Conservation (phyloP, 1,284 basidiomycete species). For the Ustilago nuda region DNA sequence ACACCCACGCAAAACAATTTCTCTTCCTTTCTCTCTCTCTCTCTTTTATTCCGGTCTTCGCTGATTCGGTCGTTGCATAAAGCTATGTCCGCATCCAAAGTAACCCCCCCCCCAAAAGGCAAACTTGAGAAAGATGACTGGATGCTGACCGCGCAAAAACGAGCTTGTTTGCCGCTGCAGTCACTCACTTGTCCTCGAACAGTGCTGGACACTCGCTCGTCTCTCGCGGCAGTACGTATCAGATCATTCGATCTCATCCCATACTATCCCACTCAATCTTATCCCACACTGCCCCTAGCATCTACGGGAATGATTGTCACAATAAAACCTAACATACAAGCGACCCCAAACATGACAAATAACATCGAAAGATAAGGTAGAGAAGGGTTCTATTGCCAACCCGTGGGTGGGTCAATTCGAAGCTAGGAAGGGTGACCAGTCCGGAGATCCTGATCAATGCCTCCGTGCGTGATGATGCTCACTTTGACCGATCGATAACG, state of each 20-base stretch:
- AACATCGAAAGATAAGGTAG: background rate
- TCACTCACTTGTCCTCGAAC: background rate
- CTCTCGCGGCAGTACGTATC: background rate
- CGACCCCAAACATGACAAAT: background rate
- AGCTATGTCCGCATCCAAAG: conserved; percentile 1
- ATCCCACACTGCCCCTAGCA: background rate
- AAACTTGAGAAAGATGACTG: conserved; percentile 12
- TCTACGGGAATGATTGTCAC: background rate
- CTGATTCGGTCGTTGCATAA: background rate
- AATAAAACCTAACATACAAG: background rate
- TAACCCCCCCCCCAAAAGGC: conserved; percentile 1
- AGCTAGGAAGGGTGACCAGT: conserved; percentile 15
- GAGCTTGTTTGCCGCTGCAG: background rate
- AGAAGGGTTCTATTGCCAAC: background rate
- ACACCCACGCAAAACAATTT: background rate
- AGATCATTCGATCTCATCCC: background rate
- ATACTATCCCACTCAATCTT: background rate
- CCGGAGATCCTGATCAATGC: conserved; percentile 20
- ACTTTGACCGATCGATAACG: conserved; percentile 23
- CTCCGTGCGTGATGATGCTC: conserved; percentile 17
- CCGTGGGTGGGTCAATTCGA: background rate
- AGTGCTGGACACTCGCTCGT: background rate
- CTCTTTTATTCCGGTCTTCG: background rate
- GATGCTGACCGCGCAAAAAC: conserved; percentile 9
- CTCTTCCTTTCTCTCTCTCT: background rate